Percentiles rank a stretch among this genome's conserved stretches.
These are phyloP conservation scores for Solanum hybrid DNA, from an alignment of 305 asterid genomes.

Conservation along the genomic window DNA sequence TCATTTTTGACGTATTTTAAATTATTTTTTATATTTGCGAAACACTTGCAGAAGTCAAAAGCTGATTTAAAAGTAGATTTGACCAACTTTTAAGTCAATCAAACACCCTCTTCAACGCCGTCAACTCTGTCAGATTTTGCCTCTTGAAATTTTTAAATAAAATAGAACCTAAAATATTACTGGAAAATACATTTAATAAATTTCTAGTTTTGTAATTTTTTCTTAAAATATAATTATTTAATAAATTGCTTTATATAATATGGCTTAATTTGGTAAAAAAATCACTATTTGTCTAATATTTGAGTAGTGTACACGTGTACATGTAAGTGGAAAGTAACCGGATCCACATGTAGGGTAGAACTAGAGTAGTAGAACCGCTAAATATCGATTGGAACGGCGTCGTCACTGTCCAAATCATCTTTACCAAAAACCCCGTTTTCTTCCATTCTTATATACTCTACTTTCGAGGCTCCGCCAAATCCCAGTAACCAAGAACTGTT, in stretches of 20 bases:
- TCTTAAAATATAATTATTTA: too few relatives aligned
- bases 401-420: background rate
- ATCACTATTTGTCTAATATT: background rate
- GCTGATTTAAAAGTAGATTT: too few relatives aligned
- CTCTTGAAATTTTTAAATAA: background rate
- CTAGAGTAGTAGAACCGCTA: background rate
- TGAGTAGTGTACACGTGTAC: background rate
- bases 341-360: background rate
- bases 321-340: background rate
- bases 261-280: background rate
- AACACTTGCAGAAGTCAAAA: too few relatives aligned
- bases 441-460: background rate
- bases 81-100: too few relatives aligned
- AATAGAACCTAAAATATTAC: too few relatives aligned
- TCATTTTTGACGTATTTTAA: too few relatives aligned
- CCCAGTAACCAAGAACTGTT: background rate
- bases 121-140: too few relatives aligned
- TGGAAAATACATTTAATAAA: background rate
- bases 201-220: background rate
- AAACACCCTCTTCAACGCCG: too few relatives aligned
- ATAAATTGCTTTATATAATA: background rate
- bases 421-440: background rate
- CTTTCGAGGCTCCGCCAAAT: background rate
- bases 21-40: too few relatives aligned
- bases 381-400: background rate